phyloP scores from a whole-genome alignment of 2,329 filamentous ascomycete genomes.

The Paracorniculantispora psalliotae region DNA sequence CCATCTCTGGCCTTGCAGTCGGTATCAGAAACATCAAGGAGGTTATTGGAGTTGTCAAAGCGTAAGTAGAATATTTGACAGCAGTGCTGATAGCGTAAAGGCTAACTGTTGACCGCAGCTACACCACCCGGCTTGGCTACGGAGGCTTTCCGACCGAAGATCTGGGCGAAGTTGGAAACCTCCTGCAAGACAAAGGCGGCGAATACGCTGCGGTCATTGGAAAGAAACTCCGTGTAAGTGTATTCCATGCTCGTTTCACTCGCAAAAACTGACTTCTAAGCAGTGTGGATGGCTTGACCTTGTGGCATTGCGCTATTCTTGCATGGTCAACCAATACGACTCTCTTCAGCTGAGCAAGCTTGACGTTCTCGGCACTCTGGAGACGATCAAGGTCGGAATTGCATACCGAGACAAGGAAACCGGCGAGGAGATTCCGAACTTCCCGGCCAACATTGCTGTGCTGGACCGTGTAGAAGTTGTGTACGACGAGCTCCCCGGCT shows the following conservation, averaged over 20 bases:
- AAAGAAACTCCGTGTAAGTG: neutral
- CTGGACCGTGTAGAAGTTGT: conserved; percentile 55
- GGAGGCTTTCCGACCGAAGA: conserved; percentile 62
- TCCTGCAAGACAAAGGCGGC: conserved; percentile 27
- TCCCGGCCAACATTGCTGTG: conserved; percentile 42
- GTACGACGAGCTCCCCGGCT: conserved; percentile 62
- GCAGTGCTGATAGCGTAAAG: neutral
- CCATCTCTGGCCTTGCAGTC: conserved; percentile 23
- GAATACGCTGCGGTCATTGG: neutral
- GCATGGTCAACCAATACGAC: conserved; percentile 59
- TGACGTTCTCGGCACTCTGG: conserved; percentile 68
- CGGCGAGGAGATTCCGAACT: conserved; percentile 45
- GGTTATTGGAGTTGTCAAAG: conserved; percentile 61
- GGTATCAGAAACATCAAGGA: conserved; percentile 51
- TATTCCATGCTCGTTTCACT: too few relatives aligned
- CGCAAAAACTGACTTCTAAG: conserved; percentile 23
- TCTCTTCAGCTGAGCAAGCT: conserved; percentile 42
- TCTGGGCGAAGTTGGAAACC: conserved; percentile 30
- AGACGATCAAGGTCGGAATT: conserved; percentile 56
- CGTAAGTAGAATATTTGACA: conserved; percentile 1
- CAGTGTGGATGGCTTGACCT: conserved; percentile 45
- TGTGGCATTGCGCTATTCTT: conserved; percentile 60
- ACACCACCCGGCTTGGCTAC: conserved; percentile 56
- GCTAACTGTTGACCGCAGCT: conserved; percentile 18
- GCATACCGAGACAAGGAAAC: conserved; percentile 48